A percentile compares a stretch with the other conserved stretches of the same genome.
phyloP scores from a whole-genome alignment of 1,139 yeast species.

The Schwanniomyces etchellsii region DNA sequence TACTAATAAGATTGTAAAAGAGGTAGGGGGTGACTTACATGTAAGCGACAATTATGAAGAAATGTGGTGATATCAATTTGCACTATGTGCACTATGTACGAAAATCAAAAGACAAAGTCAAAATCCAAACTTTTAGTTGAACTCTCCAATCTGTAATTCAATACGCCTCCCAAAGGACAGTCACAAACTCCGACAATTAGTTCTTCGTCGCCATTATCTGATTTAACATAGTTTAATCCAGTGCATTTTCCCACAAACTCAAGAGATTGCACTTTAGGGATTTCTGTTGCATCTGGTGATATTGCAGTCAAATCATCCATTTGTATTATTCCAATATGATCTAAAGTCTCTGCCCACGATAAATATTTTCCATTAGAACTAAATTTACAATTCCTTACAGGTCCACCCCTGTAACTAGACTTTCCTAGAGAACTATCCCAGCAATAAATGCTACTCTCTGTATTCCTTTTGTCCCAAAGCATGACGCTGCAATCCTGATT shows the following conservation, averaged over 20 bases:
- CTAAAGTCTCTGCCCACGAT: conserved; percentile 58
- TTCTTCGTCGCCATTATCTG: conserved; percentile 43
- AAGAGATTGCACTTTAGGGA: conserved; percentile 37
- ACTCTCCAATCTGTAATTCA: conserved; percentile 41
- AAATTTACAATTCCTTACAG: conserved; percentile 50
- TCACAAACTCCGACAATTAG: conserved; percentile 53
- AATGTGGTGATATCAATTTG: conserved; percentile 30
- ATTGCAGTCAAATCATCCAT: conserved; percentile 21
- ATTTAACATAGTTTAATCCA: conserved; percentile 47
- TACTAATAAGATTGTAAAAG: conserved; percentile 29
- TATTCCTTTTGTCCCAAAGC: conserved; percentile 44
- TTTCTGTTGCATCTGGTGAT: conserved; percentile 8
- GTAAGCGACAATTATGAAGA: conserved; percentile 37
- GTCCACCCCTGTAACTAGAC: conserved; percentile 24
- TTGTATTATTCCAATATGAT: conserved; percentile 49
- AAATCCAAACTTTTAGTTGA: conserved; percentile 32
- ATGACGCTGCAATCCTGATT: conserved; percentile 58
- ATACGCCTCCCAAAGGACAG: conserved; percentile 52
- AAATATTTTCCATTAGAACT: conserved; percentile 40
- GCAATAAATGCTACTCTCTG: conserved; percentile 20
- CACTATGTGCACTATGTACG: background rate
- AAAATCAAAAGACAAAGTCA: conserved; percentile 28
- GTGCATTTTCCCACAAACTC: conserved; percentile 56
- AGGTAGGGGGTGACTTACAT: conserved; percentile 35
- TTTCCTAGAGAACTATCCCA: conserved; percentile 36